phyloP scores from a whole-genome alignment of 345 rosid genomes.

The Syzygium aqueum region DNA sequence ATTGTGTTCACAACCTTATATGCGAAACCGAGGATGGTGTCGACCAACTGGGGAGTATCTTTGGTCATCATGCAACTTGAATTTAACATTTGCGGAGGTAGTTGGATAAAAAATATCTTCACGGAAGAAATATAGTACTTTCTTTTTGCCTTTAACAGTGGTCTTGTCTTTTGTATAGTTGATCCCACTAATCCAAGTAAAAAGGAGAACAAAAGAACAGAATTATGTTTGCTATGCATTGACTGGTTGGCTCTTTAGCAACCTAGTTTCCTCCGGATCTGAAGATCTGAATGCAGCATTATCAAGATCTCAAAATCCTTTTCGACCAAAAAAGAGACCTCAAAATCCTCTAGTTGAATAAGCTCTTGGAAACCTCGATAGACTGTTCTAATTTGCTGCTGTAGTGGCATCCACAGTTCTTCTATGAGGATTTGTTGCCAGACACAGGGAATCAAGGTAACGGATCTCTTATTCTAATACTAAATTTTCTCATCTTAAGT shows the following conservation, averaged over 20 bases:
- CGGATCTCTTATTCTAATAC: neutral
- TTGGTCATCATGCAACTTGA: neutral
- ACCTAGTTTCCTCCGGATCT: neutral
- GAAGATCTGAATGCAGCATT: neutral
- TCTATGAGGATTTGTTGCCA: no score
- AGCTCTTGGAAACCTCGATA: neutral
- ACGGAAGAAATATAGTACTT: neutral
- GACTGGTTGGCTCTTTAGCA: neutral
- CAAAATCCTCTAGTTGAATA: neutral
- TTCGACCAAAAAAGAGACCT: no score
- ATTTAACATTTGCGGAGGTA: neutral
- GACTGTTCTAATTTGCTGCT: neutral
- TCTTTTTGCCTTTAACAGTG: neutral
- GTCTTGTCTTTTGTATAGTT: neutral
- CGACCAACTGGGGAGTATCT: slow-evolving; percentile 47
- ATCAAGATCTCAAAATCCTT: neutral
- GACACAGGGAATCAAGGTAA: rapidly evolving
- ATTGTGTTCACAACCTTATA: slow-evolving; percentile 74
- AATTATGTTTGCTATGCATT: neutral
- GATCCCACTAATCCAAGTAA: neutral
- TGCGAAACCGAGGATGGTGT: slow-evolving; percentile 78
- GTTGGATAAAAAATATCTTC: neutral
- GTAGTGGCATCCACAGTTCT: neutral
- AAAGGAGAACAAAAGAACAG: neutral
- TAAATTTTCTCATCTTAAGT: neutral